These are phyloP conservation scores for Solanum peruvianum DNA, from an alignment of 257 asterid genomes.

Conservation along the genomic window DNA sequence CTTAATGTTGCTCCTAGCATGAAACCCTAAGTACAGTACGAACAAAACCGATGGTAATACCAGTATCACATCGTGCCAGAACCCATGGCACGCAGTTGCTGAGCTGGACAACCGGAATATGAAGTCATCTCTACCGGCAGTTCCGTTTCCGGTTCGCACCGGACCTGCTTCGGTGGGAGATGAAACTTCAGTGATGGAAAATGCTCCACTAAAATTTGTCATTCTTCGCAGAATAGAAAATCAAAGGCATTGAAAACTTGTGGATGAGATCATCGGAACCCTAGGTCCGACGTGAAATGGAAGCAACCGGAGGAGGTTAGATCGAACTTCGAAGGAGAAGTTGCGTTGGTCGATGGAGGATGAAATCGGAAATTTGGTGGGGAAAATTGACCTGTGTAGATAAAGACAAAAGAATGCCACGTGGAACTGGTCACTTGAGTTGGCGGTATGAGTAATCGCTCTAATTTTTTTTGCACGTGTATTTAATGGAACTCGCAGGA, in stretches of 20 bases:
- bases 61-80: slow-evolving; percentile 68
- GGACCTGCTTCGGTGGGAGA: slow-evolving; percentile 1
- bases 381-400: not conserved
- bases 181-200: not conserved
- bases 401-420: not conserved
- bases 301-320: not conserved
- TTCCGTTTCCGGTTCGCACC: not conserved
- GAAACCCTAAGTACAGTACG: slow-evolving; percentile 67
- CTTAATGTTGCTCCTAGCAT: slow-evolving; percentile 59
- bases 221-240: not conserved
- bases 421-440: not conserved
- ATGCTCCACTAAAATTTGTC: not conserved
- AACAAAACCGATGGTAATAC: slow-evolving; percentile 66
- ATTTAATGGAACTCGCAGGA: not conserved
- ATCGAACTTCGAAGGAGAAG: not conserved
- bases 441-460: not conserved
- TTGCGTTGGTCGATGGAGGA: not conserved
- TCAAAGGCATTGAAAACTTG: not conserved
- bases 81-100: slow-evolving; percentile 37
- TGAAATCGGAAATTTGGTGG: not conserved
- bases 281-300: not conserved
- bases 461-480: not conserved
- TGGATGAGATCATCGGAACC: not conserved
- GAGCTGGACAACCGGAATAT: slow-evolving; percentile 26
- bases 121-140: not conserved